phyloP scores from a whole-genome alignment of 2,329 filamentous ascomycete genomes.

The Escovopsis sp. region DNA sequence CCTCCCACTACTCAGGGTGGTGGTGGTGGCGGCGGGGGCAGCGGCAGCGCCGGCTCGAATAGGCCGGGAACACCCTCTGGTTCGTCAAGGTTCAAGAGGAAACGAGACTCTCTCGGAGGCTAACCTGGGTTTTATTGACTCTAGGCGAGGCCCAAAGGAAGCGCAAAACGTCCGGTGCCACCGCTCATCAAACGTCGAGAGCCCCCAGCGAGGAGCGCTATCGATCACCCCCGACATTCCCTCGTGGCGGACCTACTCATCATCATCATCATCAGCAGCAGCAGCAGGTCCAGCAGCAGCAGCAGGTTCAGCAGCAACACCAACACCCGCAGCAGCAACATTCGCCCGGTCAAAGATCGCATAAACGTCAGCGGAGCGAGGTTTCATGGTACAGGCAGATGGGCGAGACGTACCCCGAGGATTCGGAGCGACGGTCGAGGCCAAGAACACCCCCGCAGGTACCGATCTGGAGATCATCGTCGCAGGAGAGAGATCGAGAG shows the following conservation, averaged over 20 bases:
- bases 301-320: too few species aligned
- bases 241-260: slow-evolving; percentile 14
- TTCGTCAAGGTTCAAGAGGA: slow-evolving; percentile 46
- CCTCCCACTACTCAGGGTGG: slow-evolving; percentile 55
- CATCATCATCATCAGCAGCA: too few species aligned
- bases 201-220: slow-evolving; percentile 16
- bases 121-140: slow-evolving; percentile 26
- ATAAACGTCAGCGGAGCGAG: slow-evolving; percentile 24
- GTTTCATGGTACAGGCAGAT: slow-evolving; percentile 20
- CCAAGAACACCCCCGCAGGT: slow-evolving; percentile 9
- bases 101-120: slow-evolving; percentile 26
- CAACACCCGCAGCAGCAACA: neutral
- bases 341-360: slow-evolving; percentile 14
- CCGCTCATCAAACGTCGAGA: slow-evolving; percentile 12
- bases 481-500: slow-evolving; percentile 13
- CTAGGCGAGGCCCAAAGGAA: slow-evolving; percentile 69
- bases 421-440: slow-evolving; percentile 9
- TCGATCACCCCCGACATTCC: slow-evolving; percentile 20
- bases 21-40: slow-evolving; percentile 6
- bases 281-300: too few species aligned
- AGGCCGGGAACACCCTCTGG: slow-evolving; percentile 62
- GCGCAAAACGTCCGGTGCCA: slow-evolving; percentile 52
- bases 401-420: slow-evolving; percentile 10
- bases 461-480: slow-evolving; percentile 6
- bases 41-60: slow-evolving; percentile 39